Base-by-base conservation (phyloP, 2,329 filamentous ascomycete species). In the Penicillium palitans region DNA sequence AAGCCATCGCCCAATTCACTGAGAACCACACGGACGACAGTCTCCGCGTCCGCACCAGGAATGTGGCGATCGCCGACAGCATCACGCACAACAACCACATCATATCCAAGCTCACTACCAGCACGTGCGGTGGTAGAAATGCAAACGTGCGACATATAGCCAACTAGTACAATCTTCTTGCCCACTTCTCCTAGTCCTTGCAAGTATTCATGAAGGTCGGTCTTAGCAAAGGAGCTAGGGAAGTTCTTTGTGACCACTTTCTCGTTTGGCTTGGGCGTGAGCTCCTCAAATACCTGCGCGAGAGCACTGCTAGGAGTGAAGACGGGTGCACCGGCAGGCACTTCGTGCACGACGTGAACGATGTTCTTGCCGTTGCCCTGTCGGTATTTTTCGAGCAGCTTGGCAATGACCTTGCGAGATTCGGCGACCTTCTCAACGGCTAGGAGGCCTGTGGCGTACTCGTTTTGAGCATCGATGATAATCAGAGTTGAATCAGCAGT, bases 391-490 rank as follows among this genome's bases (percentile, higher is more conserved):
- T 82, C 71, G 0, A 90, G 78, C 0, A 90, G 76, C 0, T 74
- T 67, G 0, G 80, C 75, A 58, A 89, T 90, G 13, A 78, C 83
- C 33, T 80, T 79, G 60, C 86, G 81, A 6, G 83, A 84, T 4
- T 76, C 61, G 0, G 76, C 67, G 1, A 87, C 79, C 59, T 87
- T 80, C 41, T 78, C 74, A 35, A 86, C 83, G 24, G 81, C 79
- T 0, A 90, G 80, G 5, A 80, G 75, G 47, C 87, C 87, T 2
- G 59, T 42, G 45, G 63, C 73, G 61, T 87, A 89, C 73, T 90
- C 87, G 68, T 89, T 89, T 67, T 90, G 87, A 1, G 87, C 87
- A 69, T 90, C 87, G 68, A 89, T 86, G 72, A 90, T 88, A 66
- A 90, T 73, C 45, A 90, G 79, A 2, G 82, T 81, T 61, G 82